Evolutionary conservation across 768 basidiomycete genomes (phyloP), one percentile per base, ranked within the genome.

Genomic region (Hemileccinum impolitum): DNA sequence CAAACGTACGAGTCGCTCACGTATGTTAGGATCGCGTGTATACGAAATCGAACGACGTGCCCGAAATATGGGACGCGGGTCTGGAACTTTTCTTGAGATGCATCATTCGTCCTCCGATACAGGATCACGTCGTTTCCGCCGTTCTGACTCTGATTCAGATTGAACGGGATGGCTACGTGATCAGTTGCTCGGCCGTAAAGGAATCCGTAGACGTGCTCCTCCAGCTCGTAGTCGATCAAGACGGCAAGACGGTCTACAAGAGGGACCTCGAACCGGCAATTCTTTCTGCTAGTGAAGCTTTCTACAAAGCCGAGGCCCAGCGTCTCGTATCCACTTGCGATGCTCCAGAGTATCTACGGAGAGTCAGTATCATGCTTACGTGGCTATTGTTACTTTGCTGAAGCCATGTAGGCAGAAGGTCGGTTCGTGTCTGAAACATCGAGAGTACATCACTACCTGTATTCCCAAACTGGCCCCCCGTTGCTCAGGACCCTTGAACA

Each of bases 141-240:
- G 76, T 97, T 43, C 76, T 98, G 41, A 79, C 79, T 26, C 89
- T 94, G 69, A 84, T 99, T 47, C 88, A 83, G 52, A 82, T 91
- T 45, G 96, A 99, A 60, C 86, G 96, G 14, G 87, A 94, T 54
- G 94, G 94, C 21, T 89, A 87, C 61, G 80, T 80, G 39, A 92
- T 98, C 61, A 91, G 90, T 60, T 86, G 89, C n/a, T 91, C 92
- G 2, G 84, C 90, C 3, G 82, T 97, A 44, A 88, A 90, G 61
- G 88, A 87, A 56, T 92, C 88, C 54, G 84, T 94, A 18, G 90
- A 93, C 36, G 84, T 97, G 39, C 78, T 96, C 39, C 70, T 88
- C 34, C 78, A 84, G 48, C 77, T 98, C 25, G 70, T 75, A 10
- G 75, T 77, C 28, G 75, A 75, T 15, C 68, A 69, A 18, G 72